phyloP scores from a whole-genome alignment of 768 basidiomycete genomes.

The Agrocybe chaxingu region DNA sequence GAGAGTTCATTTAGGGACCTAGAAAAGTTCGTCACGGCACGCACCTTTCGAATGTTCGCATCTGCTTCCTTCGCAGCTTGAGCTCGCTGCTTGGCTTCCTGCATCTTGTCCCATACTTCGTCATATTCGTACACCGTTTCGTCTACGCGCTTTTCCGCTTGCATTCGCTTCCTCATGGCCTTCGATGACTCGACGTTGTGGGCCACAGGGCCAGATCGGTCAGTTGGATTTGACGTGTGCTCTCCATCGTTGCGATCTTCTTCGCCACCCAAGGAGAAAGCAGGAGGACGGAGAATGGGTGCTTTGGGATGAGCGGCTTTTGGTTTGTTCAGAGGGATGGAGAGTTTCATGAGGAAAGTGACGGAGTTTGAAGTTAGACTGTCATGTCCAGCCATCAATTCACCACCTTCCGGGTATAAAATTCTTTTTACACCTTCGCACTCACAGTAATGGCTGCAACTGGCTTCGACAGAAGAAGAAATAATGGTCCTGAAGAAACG shows the following conservation, averaged over 20 bases:
- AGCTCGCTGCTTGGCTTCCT: conserved; percentile 73
- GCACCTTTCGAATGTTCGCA: conserved; percentile 72
- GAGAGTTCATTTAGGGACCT: conserved; percentile 1
- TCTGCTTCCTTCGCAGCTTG: conserved; percentile 79
- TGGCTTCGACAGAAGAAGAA: conserved; percentile 79
- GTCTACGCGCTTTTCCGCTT: conserved; percentile 78
- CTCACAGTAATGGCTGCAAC: conserved; percentile 42
- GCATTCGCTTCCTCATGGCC: conserved; percentile 68
- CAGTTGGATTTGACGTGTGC: conserved; percentile 36
- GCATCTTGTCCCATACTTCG: conserved; percentile 95
- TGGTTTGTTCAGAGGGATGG: conserved; percentile 77
- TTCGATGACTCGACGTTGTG: conserved; percentile 61
- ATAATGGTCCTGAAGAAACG: conserved; percentile 89
- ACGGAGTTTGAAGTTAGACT: conserved; percentile 28
- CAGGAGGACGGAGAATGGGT: conserved; percentile 55
- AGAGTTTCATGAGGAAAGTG: conserved; percentile 69
- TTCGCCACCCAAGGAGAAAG: conserved; percentile 63
- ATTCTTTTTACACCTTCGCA: neutral
- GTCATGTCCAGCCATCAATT: conserved; percentile 3
- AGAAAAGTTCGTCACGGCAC: conserved; percentile 11
- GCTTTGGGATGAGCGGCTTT: conserved; percentile 43
- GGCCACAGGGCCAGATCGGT: conserved; percentile 55
- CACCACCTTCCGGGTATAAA: neutral
- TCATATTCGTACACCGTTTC: conserved; percentile 91
- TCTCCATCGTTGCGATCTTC: conserved; percentile 53